phyloP scores from a whole-genome alignment of 2,329 filamentous ascomycete species.

The Aspergillus sp. region DNA sequence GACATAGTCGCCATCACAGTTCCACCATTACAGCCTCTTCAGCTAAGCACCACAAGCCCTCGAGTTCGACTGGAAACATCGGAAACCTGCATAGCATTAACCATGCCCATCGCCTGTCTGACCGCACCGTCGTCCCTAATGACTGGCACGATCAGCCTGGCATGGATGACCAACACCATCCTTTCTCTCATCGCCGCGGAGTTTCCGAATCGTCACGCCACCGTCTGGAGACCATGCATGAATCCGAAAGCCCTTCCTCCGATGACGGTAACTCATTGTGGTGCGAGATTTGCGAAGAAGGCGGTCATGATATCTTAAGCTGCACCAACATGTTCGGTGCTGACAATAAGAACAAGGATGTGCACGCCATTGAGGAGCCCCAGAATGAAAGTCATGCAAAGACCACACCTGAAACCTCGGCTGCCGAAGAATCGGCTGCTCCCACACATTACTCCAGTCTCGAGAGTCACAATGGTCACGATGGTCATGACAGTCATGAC shows the following conservation, averaged over 20 bases:
- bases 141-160: constrained; percentile 35
- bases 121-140: constrained; percentile 38
- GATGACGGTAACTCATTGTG: constrained; percentile 72
- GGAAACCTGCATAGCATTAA: constrained; percentile 19
- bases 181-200: constrained; percentile 21
- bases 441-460: background rate
- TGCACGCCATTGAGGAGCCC: constrained; percentile 8
- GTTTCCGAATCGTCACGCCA: constrained; percentile 22
- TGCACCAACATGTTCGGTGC: constrained; percentile 82
- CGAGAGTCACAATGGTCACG: background rate
- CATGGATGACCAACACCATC: constrained; percentile 17
- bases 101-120: constrained; percentile 37
- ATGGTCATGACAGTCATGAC: no score
- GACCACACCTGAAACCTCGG: constrained; percentile 11
- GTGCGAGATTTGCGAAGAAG: constrained; percentile 94
- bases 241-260: constrained; percentile 47
- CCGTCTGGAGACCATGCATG: constrained; percentile 37
- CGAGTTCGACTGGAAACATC: constrained; percentile 22
- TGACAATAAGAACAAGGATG: constrained; percentile 16
- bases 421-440: constrained; percentile 6
- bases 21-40: constrained; percentile 31
- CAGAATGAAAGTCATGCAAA: constrained; percentile 8
- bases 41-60: constrained; percentile 28
- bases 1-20: constrained; percentile 26
- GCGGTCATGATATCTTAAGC: constrained; percentile 87